Percentiles rank a stretch among this genome's conserved stretches.
phyloP scores from a whole-genome alignment of 305 asterid species.

The Striga hermonthica region DNA sequence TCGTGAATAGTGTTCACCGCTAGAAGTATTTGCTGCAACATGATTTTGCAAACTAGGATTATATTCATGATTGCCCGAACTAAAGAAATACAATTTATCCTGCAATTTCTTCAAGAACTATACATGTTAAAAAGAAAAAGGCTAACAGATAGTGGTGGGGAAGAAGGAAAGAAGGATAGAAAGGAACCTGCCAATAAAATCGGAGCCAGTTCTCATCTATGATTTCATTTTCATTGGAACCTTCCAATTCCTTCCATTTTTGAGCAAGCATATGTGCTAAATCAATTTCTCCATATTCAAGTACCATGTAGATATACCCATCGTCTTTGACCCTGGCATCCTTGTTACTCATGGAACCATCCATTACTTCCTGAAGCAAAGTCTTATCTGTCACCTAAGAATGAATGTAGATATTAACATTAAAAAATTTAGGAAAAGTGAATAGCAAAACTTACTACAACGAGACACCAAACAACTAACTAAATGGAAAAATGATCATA shows the following conservation, averaged over 20 bases:
- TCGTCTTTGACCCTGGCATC: constrained; percentile 83
- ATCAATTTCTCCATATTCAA: constrained; percentile 97
- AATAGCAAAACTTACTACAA: neutral
- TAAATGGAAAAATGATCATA: neutral
- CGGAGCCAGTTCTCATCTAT: constrained; percentile 98
- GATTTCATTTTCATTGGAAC: constrained; percentile 41
- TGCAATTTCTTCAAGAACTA: too few species aligned
- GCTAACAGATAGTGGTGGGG: neutral
- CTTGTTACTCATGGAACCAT: constrained; percentile 72
- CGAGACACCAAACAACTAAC: neutral
- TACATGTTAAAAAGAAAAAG: too few species aligned
- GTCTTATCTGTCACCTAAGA: constrained; percentile 87
- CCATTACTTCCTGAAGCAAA: constrained; percentile 75
- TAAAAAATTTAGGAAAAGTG: constrained; percentile 11
- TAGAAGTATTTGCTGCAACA: constrained; percentile 83
- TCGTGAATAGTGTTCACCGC: constrained; percentile 97
- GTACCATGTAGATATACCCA: constrained; percentile 87
- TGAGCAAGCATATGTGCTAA: constrained; percentile 97
- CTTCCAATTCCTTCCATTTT: constrained; percentile 85
- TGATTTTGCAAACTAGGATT: constrained; percentile 24
- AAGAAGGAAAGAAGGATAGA: constrained; percentile 22
- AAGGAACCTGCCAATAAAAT: constrained; percentile 91
- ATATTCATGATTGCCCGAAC: constrained; percentile 9
- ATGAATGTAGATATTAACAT: constrained; percentile 27
- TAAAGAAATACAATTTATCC: neutral